These are phyloP conservation scores for Microbotryum lychnidis-dioicae DNA, from an alignment of 1,284 basidiomycete species.

Conservation along the genomic window DNA sequence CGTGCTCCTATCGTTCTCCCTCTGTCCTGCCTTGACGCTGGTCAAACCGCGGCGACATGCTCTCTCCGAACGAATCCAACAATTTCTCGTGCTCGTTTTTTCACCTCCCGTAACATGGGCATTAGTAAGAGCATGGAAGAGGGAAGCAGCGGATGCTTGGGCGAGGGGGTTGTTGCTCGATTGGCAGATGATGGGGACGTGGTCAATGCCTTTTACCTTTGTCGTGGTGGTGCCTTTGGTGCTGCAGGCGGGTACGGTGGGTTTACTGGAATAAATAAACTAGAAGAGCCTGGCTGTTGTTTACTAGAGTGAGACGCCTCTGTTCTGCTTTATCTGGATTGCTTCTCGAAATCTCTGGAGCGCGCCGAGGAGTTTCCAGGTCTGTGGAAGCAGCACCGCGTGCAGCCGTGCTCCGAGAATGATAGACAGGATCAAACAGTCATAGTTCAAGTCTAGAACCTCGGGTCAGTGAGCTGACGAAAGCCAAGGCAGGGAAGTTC, in stretches of 20 bases:
- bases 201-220: constrained; percentile 37
- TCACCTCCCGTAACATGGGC: constrained; percentile 11
- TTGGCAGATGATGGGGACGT: constrained; percentile 39
- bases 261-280: background rate
- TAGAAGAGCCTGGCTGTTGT: too few species aligned
- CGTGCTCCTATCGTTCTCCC: constrained; percentile 27
- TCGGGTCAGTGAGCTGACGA: too few species aligned
- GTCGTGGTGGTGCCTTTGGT: constrained; percentile 37
- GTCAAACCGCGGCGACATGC: constrained; percentile 13
- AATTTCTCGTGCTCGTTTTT: background rate
- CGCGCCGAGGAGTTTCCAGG: too few species aligned
- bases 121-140: constrained; percentile 4
- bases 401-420: too few species aligned
- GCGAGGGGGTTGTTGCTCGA: constrained; percentile 32
- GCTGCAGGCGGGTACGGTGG: constrained; percentile 9
- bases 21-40: constrained; percentile 10
- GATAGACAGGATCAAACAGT: too few species aligned
- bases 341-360: too few species aligned
- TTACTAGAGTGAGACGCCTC: too few species aligned
- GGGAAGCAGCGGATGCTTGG: constrained; percentile 11
- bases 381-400: too few species aligned
- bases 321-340: too few species aligned
- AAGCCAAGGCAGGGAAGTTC: too few species aligned
- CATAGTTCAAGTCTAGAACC: too few species aligned
- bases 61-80: constrained; percentile 13